phyloP scores from a whole-genome alignment of 2,329 filamentous ascomycete genomes.

The Zarea fungicola region DNA sequence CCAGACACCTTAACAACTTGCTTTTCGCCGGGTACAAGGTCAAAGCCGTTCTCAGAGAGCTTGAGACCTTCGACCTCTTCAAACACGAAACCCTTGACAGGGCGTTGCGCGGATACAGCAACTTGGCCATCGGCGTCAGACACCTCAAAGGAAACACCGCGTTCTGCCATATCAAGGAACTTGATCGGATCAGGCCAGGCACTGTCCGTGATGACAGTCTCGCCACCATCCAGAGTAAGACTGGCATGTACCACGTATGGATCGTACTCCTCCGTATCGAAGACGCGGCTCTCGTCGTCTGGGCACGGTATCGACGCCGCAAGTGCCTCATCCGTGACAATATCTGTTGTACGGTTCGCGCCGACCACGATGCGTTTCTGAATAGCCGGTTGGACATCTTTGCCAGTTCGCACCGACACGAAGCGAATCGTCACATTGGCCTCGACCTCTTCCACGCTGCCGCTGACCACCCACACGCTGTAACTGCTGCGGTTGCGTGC shows the following conservation, averaged over 20 bases:
- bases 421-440: slow-evolving; percentile 31
- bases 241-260: slow-evolving; percentile 44
- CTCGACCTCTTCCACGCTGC: slow-evolving; percentile 19
- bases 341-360: slow-evolving; percentile 35
- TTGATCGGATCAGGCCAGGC: slow-evolving; percentile 61
- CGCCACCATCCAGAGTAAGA: slow-evolving; percentile 30
- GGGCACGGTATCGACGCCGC: slow-evolving; percentile 9
- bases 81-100: slow-evolving; percentile 53
- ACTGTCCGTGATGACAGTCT: slow-evolving; percentile 40
- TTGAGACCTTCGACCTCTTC: slow-evolving; percentile 40
- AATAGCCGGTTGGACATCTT: slow-evolving; percentile 26
- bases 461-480: slow-evolving; percentile 41
- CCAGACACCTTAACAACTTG: slow-evolving; percentile 18
- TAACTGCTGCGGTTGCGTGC: slow-evolving; percentile 30
- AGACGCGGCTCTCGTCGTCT: slow-evolving; percentile 17
- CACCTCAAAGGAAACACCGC: slow-evolving; percentile 31
- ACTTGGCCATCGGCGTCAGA: slow-evolving; percentile 22
- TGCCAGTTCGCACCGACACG: slow-evolving; percentile 36
- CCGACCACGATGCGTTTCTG: slow-evolving; percentile 21
- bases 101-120: slow-evolving; percentile 33
- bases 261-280: slow-evolving; percentile 32
- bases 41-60: slow-evolving; percentile 54
- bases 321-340: slow-evolving; percentile 21
- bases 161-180: slow-evolving; percentile 47
- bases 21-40: slow-evolving; percentile 46